These are phyloP conservation scores for Flaveria floridana DNA, from an alignment of 140 eudicot genomes.

Conservation along the genomic window DNA sequence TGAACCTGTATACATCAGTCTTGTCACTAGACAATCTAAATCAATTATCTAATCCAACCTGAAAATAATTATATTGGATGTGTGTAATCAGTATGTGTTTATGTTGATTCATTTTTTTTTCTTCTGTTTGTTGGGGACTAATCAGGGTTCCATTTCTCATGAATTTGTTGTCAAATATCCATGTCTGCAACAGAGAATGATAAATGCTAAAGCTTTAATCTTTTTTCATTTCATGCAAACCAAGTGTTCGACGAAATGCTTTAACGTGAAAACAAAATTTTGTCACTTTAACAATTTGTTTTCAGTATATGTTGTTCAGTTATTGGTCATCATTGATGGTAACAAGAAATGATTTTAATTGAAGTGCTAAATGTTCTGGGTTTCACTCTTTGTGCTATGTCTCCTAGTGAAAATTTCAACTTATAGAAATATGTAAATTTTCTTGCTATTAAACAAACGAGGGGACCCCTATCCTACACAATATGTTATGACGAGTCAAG, in stretches of 20 bases:
- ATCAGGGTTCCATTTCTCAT: neutral
- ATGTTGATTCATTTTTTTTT: neutral
- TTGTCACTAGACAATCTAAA: too few species aligned
- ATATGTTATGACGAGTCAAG: neutral
- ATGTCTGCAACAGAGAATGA: neutral
- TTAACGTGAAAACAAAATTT: neutral
- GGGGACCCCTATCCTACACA: too few species aligned
- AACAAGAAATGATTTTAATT: too few species aligned
- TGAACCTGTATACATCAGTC: too few species aligned
- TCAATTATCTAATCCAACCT: too few species aligned
- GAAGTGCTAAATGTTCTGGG: neutral
- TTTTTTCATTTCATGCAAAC: neutral
- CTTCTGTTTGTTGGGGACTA: neutral
- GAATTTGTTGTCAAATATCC: neutral
- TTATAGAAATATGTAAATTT: neutral
- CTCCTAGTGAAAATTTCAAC: neutral
- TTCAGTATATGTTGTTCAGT: too few species aligned
- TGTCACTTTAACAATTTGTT: too few species aligned
- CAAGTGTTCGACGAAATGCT: conserved; percentile 1
- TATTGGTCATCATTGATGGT: too few species aligned
- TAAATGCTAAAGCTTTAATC: neutral
- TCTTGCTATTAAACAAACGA: neutral
- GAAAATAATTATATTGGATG: neutral
- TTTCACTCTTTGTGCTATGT: neutral
- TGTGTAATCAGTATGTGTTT: neutral